These are phyloP conservation scores for Cymbopogon flexuosus DNA, from an alignment of 202 grass and related monocot species.

Conservation along the genomic window DNA sequence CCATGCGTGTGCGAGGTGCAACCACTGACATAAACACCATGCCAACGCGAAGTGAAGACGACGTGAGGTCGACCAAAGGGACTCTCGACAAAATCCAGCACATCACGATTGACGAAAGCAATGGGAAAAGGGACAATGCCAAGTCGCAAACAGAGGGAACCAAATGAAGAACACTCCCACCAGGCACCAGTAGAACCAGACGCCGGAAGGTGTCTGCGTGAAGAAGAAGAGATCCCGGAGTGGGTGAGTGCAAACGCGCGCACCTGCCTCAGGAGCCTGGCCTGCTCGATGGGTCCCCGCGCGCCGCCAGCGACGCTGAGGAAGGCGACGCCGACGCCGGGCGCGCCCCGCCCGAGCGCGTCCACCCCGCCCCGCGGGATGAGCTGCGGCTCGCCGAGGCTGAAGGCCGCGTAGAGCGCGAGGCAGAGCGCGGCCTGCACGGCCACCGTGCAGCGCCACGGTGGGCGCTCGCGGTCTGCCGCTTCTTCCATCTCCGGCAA, in stretches of 20 bases:
- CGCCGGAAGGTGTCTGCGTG: neutral
- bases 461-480: neutral
- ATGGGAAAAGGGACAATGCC: no score
- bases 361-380: neutral
- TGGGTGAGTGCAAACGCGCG: neutral
- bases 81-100: no score
- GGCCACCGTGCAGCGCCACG: conserved; percentile 56
- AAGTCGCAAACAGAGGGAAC: no score
- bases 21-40: neutral
- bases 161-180: no score
- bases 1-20: neutral
- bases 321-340: conserved; percentile 39
- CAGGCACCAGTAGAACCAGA: neutral
- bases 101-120: no score
- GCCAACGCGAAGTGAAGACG: no score
- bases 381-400: conserved; percentile 53
- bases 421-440: conserved; percentile 69
- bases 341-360: neutral
- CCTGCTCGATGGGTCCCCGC: conserved; percentile 38
- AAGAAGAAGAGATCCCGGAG: neutral
- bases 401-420: conserved; percentile 71
- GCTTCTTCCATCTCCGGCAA: conserved; percentile 8
- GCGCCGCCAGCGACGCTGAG: conserved; percentile 66
- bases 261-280: conserved; percentile 53
- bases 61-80: no score